Percentiles rank a stretch among this genome's conserved stretches.
Conservation (phyloP, 768 basidiomycete species). For the Psilocybe subaeruginosa region DNA sequence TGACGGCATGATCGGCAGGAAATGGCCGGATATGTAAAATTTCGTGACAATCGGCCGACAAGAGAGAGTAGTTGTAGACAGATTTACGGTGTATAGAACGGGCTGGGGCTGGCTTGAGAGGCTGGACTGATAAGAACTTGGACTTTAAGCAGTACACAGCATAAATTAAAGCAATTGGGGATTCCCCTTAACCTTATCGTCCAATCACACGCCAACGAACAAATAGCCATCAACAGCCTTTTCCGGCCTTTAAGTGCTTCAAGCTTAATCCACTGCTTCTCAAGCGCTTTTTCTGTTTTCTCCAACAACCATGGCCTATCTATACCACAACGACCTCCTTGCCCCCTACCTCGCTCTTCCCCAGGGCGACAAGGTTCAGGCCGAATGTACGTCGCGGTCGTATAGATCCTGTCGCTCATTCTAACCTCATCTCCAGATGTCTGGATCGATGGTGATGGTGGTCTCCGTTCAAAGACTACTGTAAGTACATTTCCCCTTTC, state of each 20-base stretch:
- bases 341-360: slow-evolving; percentile 86
- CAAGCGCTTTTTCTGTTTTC: slow-evolving; percentile 24
- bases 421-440: slow-evolving; percentile 63
- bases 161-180: neutral
- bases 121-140: slow-evolving; percentile 10
- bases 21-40: slow-evolving; percentile 1
- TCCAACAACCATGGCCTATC: slow-evolving; percentile 33
- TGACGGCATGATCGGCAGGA: slow-evolving; percentile 1
- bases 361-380: slow-evolving; percentile 93
- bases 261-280: slow-evolving; percentile 26
- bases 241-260: slow-evolving; percentile 23
- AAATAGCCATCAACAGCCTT: slow-evolving; percentile 34
- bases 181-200: slow-evolving; percentile 37
- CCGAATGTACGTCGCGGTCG: slow-evolving; percentile 70
- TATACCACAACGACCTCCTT: slow-evolving; percentile 83
- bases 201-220: slow-evolving; percentile 40
- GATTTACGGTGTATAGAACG: neutral
- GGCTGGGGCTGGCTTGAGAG: neutral
- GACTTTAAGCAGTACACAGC: slow-evolving; percentile 1
- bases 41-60: slow-evolving; percentile 9
- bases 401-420: slow-evolving; percentile 16
- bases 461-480: slow-evolving; percentile 95
- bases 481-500: slow-evolving; percentile 43
- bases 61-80: neutral
- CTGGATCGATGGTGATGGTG: slow-evolving; percentile 96